Conservation (phyloP, 1,139 yeast species). For the Blastobotrys buckinghamii region DNA sequence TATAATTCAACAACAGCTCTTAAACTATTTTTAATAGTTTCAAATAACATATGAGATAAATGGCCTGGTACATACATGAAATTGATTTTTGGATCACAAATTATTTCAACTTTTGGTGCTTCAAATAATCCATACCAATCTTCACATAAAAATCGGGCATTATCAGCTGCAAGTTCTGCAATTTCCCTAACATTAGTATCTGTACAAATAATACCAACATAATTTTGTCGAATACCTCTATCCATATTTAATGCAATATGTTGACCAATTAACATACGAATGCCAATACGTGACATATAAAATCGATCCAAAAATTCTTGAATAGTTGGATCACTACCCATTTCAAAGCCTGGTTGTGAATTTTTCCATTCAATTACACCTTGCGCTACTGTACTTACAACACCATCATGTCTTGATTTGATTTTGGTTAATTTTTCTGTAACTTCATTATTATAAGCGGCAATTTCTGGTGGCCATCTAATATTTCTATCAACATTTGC, state of each 20-base stretch:
- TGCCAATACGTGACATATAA: slow-evolving; percentile 83
- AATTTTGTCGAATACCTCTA: slow-evolving; percentile 49
- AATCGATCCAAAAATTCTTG: slow-evolving; percentile 77
- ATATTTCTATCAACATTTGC: slow-evolving; percentile 48
- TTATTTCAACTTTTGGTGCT: slow-evolving; percentile 72
- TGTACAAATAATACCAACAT: slow-evolving; percentile 82
- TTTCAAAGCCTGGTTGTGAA: slow-evolving; percentile 18
- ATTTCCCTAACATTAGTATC: slow-evolving; percentile 73
- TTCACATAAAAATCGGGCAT: slow-evolving; percentile 81
- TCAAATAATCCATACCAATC: slow-evolving; percentile 80
- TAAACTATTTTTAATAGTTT: slow-evolving; percentile 74
- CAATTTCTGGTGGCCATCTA: slow-evolving; percentile 72
- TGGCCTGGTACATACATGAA: slow-evolving; percentile 92
- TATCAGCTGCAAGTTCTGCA: slow-evolving; percentile 79
- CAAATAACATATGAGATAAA: slow-evolving; percentile 81
- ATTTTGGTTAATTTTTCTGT: slow-evolving; percentile 63
- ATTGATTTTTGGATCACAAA: slow-evolving; percentile 61
- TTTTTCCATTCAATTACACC: slow-evolving; percentile 88
- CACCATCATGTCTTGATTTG: slow-evolving; percentile 84
- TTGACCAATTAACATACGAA: slow-evolving; percentile 84
- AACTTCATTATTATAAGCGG: slow-evolving; percentile 62
- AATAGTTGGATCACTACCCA: slow-evolving; percentile 45
- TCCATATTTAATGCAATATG: slow-evolving; percentile 75
- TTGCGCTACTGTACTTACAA: slow-evolving; percentile 88
- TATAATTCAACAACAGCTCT: slow-evolving; percentile 81